These are phyloP conservation scores for Candida sp. DNA, from an alignment of 1,139 yeast genomes.

Conservation along the genomic window DNA sequence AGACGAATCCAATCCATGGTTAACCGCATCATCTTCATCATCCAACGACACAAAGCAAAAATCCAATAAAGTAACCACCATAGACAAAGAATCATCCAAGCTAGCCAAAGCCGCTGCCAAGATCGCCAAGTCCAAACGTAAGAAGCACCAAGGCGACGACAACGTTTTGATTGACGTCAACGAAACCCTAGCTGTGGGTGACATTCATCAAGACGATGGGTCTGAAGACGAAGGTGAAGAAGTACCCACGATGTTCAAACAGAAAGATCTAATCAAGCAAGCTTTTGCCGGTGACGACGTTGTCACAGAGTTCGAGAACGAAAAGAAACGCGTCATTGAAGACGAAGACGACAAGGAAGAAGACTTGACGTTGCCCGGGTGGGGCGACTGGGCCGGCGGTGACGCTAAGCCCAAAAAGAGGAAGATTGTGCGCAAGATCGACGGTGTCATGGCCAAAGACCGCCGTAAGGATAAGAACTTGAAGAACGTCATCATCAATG, in stretches of 20 bases:
- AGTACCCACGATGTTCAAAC: conserved; percentile 61
- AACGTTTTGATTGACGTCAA: conserved; percentile 52
- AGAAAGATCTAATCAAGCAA: conserved; percentile 80
- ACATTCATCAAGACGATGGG: conserved; percentile 36
- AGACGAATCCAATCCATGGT: conserved; percentile 74
- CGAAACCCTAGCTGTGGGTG: conserved; percentile 43
- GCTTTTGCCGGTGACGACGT: conserved; percentile 98
- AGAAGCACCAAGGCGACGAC: conserved; percentile 37
- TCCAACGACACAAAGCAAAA: conserved; percentile 30
- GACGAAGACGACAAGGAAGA: conserved; percentile 91
- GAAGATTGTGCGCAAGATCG: conserved; percentile 66
- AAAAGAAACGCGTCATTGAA: conserved; percentile 65
- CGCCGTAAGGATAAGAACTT: conserved; percentile 79
- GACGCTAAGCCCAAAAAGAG: conserved; percentile 61
- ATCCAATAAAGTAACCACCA: conserved; percentile 55
- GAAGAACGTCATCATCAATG: conserved; percentile 88
- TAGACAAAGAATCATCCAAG: conserved; percentile 64
- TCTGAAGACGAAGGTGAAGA: conserved; percentile 43
- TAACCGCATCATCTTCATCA: conserved; percentile 45
- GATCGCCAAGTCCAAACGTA: conserved; percentile 51
- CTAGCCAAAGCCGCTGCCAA: conserved; percentile 57
- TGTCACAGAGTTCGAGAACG: conserved; percentile 77
- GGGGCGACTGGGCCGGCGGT: conserved; percentile 88
- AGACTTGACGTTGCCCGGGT: conserved; percentile 90
- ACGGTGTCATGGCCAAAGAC: conserved; percentile 73